Base-by-base conservation (phyloP, 306 rosid species). In the Glycine tomentella region DNA sequence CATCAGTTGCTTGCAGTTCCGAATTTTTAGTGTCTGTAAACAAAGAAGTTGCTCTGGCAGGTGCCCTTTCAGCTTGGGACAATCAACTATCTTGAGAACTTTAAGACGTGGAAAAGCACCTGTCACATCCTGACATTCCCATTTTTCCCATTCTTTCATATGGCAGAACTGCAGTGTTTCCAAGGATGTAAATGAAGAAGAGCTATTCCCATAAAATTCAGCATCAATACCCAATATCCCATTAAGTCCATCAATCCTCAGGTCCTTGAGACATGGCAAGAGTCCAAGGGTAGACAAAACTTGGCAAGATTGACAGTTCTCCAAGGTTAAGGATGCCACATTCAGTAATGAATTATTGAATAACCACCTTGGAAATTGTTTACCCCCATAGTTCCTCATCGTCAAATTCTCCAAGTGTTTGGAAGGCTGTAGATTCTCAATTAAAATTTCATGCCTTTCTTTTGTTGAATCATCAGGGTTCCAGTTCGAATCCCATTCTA, bases 211-310 rank as follows among this genome's bases (percentile, higher is more conserved):
- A 0, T 14, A 53, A n/a, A 53, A 53, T 2, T 53, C 59, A 6
- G 9, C 9, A 53, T 8, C 25, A 53, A 53, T n/a, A 15, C 20
- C 0, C 3, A 53, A 8, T n/a, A 53, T n/a, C 6, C 59, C 20
- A 53, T n/a, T 3, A 14, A 53, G 0, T 2, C 59, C 9, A 0
- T 0, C 7, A 53, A 53, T 53, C 0, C 0, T 0, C 0, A 53
- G 59, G 1, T 2, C 0, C 59, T 53, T n/a, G 0, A 53, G 59
- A n/a, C 0, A n/a, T 53, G 59, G 7, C 25, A 53, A 6, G 1
- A n/a, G 25, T n/a, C 59, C 59, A 53, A 53, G 9, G 20, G 20
- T 4, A 53, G 59, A 9, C 59, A 53, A 53, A 53, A 4, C 2
- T 5, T 4, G 4, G 9, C 59, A 53, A n/a, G 7, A 53, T 53